Percentiles rank a stretch among this genome's conserved stretches.
Conservation (phyloP, 148 eudicot genomes). For the Heliamphora exappendiculata region DNA sequence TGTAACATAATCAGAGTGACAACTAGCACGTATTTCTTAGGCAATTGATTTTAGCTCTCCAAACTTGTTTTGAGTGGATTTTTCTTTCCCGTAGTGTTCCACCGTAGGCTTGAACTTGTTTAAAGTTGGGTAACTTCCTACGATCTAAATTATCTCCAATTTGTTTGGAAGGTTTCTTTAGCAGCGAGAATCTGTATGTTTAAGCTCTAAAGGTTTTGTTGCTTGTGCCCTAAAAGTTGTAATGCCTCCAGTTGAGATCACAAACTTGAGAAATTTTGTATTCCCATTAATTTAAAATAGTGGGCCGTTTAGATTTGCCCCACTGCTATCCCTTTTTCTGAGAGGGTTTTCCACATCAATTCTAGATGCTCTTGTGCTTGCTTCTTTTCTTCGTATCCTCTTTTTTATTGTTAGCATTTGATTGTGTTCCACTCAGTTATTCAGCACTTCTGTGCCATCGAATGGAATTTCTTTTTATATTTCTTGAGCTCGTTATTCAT, state of each 20-base stretch:
- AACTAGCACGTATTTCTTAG: too few species aligned
- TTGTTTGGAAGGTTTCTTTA: background rate
- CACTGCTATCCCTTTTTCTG: background rate
- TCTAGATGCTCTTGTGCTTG: background rate
- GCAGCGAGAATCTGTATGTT: background rate
- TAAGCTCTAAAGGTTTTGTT: background rate
- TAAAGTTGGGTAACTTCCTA: background rate
- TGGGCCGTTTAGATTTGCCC: background rate
- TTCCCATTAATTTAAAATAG: background rate
- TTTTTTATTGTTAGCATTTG: background rate
- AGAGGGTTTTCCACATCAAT: background rate
- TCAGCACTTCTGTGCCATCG: background rate
- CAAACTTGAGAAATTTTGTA: background rate
- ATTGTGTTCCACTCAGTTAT: too few species aligned
- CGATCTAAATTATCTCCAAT: background rate
- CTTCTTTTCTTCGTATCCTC: background rate
- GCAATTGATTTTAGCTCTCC: background rate
- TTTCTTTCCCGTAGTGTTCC: background rate
- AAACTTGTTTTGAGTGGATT: background rate
- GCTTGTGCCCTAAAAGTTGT: background rate
- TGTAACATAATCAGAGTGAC: too few species aligned
- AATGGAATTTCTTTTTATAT: too few species aligned
- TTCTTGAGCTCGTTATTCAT: too few species aligned
- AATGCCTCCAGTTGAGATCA: background rate
- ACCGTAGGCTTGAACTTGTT: background rate